These are phyloP conservation scores for Skeletonema tropicum DNA, from an alignment of 108 stramenopile genomes.

Conservation along the genomic window DNA sequence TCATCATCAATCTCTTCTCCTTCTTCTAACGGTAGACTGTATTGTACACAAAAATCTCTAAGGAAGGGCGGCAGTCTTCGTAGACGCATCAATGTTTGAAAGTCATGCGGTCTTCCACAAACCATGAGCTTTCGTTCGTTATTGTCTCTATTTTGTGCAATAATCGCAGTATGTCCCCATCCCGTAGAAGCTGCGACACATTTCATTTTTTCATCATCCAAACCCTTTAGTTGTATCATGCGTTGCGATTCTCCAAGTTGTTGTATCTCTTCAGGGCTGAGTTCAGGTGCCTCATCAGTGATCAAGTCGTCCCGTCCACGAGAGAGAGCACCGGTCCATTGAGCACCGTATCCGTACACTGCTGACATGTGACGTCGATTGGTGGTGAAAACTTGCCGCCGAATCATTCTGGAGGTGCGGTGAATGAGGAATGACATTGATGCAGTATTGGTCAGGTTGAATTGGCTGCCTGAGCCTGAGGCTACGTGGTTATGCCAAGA, in stretches of 20 bases:
- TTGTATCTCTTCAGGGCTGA: conserved; percentile 57
- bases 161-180: conserved; percentile 78
- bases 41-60: conserved; percentile 34
- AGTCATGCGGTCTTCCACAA: conserved; percentile 85
- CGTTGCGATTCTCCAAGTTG: conserved; percentile 25
- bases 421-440: neutral
- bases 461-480: no score
- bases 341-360: conserved; percentile 67
- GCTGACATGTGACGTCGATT: conserved; percentile 50
- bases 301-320: conserved; percentile 24
- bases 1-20: neutral
- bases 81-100: conserved; percentile 69
- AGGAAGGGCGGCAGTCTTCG: conserved; percentile 64
- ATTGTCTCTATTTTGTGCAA: conserved; percentile 22
- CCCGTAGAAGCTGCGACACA: conserved; percentile 62
- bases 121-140: conserved; percentile 43
- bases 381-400: neutral
- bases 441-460: no score
- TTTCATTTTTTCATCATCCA: conserved; percentile 23
- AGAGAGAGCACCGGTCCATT: conserved; percentile 83
- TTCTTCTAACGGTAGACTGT: conserved; percentile 15
- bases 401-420: conserved; percentile 1
- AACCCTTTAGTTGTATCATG: conserved; percentile 25
- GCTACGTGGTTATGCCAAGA: no score
- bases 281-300: conserved; percentile 47